These are phyloP conservation scores for Tagetes patula DNA, from an alignment of 129 eudicot species.

Conservation along the genomic window DNA sequence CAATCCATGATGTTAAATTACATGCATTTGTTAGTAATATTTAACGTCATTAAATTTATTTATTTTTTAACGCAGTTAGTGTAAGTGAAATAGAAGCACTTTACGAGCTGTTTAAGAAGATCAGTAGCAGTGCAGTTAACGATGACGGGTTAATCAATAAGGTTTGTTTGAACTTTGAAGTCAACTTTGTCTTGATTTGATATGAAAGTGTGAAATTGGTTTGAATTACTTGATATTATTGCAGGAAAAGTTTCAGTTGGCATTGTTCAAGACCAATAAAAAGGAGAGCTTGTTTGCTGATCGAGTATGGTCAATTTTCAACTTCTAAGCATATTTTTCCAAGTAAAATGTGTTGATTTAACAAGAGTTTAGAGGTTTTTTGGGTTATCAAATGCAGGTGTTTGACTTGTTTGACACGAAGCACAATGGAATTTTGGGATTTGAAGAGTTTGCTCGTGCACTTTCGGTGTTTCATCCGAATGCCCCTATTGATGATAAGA, in stretches of 20 bases:
- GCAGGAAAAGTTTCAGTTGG: conserved; percentile 95
- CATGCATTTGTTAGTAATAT: neutral
- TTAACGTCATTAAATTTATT: neutral
- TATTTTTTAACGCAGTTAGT: conserved; percentile 62
- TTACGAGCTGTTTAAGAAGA: conserved; percentile 84
- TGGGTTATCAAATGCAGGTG: conserved; percentile 43
- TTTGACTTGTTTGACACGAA: conserved; percentile 94
- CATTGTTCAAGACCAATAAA: conserved; percentile 88
- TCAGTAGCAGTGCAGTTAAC: conserved; percentile 87
- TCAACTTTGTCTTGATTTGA: neutral
- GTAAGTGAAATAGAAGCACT: conserved; percentile 93
- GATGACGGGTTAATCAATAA: conserved; percentile 88
- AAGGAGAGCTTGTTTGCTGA: conserved; percentile 94
- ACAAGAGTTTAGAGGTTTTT: conserved; percentile 4
- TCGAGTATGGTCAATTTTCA: conserved; percentile 44
- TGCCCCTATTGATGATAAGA: conserved; percentile 89
- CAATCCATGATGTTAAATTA: neutral
- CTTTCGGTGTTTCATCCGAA: conserved; percentile 93
- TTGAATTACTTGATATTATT: conserved; percentile 4
- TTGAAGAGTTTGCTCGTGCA: conserved; percentile 92
- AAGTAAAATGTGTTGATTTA: neutral
- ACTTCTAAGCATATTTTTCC: neutral
- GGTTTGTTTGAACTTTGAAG: conserved; percentile 34
- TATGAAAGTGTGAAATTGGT: neutral
- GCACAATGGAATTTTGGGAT: conserved; percentile 83